phyloP scores from a whole-genome alignment of 208 protist species.

The Wallacemonas collosoma region DNA sequence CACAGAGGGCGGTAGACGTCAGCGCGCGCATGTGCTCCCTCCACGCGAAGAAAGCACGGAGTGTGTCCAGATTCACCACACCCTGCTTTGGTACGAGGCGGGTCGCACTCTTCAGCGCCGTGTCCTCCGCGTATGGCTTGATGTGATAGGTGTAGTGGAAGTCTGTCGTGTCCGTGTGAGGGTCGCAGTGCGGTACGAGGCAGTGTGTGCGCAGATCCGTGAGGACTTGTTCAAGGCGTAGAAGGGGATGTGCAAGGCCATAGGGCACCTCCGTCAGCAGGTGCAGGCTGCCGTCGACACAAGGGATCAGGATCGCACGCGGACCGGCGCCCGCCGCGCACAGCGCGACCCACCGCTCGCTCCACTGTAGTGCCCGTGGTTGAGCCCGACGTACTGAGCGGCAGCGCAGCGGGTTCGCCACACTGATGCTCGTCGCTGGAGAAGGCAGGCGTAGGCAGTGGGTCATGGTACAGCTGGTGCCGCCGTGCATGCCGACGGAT shows the following conservation, averaged over 20 bases:
- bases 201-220: conserved; percentile 48
- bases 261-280: conserved; percentile 52
- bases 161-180: neutral
- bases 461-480: conserved; percentile 7
- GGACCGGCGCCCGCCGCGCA: conserved; percentile 26
- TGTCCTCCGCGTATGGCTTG: conserved; percentile 20
- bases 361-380: conserved; percentile 30
- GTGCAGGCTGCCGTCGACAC: conserved; percentile 67
- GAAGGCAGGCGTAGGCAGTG: conserved; percentile 17
- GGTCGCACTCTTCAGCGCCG: conserved; percentile 27
- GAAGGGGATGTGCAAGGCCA: conserved; percentile 52
- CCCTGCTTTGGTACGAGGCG: conserved; percentile 47
- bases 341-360: conserved; percentile 24
- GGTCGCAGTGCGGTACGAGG: conserved; percentile 25
- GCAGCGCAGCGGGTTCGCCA: conserved; percentile 21
- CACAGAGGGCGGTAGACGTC: conserved; percentile 10
- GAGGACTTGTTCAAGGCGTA: conserved; percentile 60
- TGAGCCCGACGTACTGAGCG: conserved; percentile 29
- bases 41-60: conserved; percentile 49
- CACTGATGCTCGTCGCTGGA: conserved; percentile 24
- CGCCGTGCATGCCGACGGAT: conserved; percentile 10
- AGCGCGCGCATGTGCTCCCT: conserved; percentile 8
- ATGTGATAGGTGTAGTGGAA: conserved; percentile 32
- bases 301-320: conserved; percentile 44
- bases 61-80: conserved; percentile 47